These are phyloP conservation scores for Lactifluus volemus DNA, from an alignment of 768 basidiomycete species.

Conservation along the genomic window DNA sequence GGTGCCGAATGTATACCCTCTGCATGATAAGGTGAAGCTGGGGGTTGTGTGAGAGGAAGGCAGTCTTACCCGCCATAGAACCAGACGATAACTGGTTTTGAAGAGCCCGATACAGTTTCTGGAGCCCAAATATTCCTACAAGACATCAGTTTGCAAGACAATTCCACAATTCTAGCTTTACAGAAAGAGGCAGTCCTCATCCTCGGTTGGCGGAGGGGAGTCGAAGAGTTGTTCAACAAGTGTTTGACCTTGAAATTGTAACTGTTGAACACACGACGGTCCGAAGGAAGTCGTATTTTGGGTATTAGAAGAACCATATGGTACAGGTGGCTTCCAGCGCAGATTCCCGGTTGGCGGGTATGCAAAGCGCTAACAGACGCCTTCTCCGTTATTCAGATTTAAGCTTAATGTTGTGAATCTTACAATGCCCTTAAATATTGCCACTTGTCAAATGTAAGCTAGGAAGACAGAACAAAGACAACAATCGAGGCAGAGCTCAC, in stretches of 20 bases:
- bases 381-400: not conserved
- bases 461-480: not conserved
- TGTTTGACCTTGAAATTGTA: not conserved
- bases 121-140: constrained; percentile 11
- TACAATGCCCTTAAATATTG: constrained; percentile 10
- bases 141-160: not conserved
- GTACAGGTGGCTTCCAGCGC: constrained; percentile 5
- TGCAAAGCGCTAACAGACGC: constrained; percentile 2
- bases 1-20: not conserved
- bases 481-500: not conserved
- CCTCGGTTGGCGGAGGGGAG: not conserved
- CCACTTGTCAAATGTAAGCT: not conserved
- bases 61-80: constrained; percentile 10
- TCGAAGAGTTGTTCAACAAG: not conserved
- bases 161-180: not conserved
- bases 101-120: not conserved
- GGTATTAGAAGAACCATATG: not conserved
- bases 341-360: constrained; percentile 1
- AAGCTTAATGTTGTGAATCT: not conserved
- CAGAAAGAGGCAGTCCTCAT: constrained; percentile 13
- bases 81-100: constrained; percentile 11
- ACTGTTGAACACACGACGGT: constrained; percentile 12
- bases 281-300: constrained; percentile 5
- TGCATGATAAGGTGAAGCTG: not conserved
- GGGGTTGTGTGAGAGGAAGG: not conserved